Evolutionary conservation across 148 eudicot genomes (phyloP).

Genomic region (Rhododendron mucronatum): DNA sequence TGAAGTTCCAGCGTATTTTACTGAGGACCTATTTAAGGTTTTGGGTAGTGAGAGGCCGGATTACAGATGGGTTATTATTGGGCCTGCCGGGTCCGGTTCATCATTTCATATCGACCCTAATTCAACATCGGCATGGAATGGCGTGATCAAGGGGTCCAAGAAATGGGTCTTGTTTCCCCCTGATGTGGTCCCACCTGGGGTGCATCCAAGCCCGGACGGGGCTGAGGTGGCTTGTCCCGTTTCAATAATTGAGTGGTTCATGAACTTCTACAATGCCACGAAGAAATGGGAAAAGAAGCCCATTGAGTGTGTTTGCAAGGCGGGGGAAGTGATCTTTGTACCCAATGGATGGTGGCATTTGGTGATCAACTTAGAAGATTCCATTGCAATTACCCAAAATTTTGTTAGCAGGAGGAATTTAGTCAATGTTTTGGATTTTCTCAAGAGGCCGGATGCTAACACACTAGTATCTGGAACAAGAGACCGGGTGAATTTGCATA

Average conservation of each 20-base stretch:
- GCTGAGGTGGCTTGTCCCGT: conserved; percentile 96
- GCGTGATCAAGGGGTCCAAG: conserved; percentile 89
- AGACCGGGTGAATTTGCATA: conserved; percentile 75
- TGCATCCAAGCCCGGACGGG: conserved; percentile 96
- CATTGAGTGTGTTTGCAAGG: conserved; percentile 88
- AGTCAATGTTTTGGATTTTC: conserved; percentile 82
- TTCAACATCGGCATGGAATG: conserved; percentile 99
- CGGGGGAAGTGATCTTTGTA: conserved; percentile 92
- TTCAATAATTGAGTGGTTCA: conserved; percentile 96
- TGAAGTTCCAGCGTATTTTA: conserved; percentile 75
- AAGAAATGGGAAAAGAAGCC: conserved; percentile 79
- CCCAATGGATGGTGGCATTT: conserved; percentile 99
- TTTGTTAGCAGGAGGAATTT: conserved; percentile 96
- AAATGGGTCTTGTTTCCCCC: conserved; percentile 97
- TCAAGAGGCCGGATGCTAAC: conserved; percentile 81
- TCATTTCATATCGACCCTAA: conserved; percentile 98
- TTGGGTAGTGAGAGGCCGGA: conserved; percentile 92
- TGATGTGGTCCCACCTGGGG: conserved; percentile 91
- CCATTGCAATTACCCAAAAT: conserved; percentile 96
- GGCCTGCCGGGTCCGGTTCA: conserved; percentile 96
- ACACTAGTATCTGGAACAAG: conserved; percentile 92
- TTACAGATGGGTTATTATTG: conserved; percentile 93
- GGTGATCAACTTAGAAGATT: conserved; percentile 92
- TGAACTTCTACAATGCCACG: conserved; percentile 85
- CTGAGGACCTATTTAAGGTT: conserved; percentile 82